Evolutionary conservation across 108 stramenopile genomes (phyloP).

Genomic region (Poteriospumella lacustris): DNA sequence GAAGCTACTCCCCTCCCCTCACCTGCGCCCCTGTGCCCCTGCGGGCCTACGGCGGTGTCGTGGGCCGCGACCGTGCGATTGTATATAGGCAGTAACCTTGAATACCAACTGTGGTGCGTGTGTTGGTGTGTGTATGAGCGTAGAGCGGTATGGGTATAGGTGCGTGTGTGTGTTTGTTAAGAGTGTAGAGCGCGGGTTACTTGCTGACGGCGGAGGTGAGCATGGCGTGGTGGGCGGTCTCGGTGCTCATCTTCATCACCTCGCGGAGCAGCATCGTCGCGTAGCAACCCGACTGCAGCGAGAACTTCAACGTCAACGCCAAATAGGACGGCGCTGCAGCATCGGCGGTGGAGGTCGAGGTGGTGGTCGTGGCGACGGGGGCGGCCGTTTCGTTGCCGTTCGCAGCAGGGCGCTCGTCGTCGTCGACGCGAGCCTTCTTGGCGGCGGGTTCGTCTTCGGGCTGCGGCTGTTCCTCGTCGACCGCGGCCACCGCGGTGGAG

Average conservation of each 20-base stretch:
- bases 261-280: constrained; percentile 80
- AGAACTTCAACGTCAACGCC: constrained; percentile 73
- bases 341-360: constrained; percentile 27
- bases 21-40: too few relatives aligned
- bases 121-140: too few relatives aligned
- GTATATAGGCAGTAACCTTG: too few relatives aligned
- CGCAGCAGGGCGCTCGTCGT: constrained; percentile 35
- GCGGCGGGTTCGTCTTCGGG: constrained; percentile 62
- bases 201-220: constrained; percentile 18
- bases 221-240: constrained; percentile 64
- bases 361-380: background rate
- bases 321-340: constrained; percentile 13
- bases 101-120: too few relatives aligned
- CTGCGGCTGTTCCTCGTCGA: constrained; percentile 61
- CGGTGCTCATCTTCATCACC: constrained; percentile 71
- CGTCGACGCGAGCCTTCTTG: constrained; percentile 69
- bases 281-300: constrained; percentile 75
- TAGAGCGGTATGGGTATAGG: too few relatives aligned
- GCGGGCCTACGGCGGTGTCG: too few relatives aligned
- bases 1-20: too few relatives aligned
- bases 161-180: too few relatives aligned
- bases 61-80: too few relatives aligned
- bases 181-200: background rate
- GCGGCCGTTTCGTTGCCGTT: background rate
- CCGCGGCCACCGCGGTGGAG: constrained; percentile 26